phyloP scores from a whole-genome alignment of 306 rosid species.

The Dalbergia cultrata region DNA sequence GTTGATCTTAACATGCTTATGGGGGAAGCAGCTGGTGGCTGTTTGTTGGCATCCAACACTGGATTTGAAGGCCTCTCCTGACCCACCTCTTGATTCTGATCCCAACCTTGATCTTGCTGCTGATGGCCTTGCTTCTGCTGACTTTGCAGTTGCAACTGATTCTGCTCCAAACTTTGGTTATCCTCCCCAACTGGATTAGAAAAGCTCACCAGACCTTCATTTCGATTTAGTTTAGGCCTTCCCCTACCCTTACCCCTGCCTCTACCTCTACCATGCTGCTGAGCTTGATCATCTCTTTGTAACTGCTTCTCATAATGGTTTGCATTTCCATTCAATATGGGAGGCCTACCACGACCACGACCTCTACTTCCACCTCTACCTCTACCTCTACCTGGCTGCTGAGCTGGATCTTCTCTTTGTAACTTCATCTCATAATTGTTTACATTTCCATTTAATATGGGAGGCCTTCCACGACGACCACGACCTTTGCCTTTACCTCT shows the following conservation, averaged over 20 bases:
- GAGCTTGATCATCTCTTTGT: constrained; percentile 19
- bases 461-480: constrained; percentile 36
- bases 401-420: constrained; percentile 22
- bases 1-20: constrained; percentile 12
- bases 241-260: constrained; percentile 7
- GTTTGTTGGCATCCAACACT: constrained; percentile 5
- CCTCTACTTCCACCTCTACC: neutral
- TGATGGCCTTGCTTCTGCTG: constrained; percentile 2
- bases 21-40: neutral
- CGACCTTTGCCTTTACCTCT: neutral
- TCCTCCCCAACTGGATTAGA: constrained; percentile 17
- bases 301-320: neutral
- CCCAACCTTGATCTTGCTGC: neutral
- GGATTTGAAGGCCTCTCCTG: constrained; percentile 29
- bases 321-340: neutral
- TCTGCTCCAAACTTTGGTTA: neutral
- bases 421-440: neutral
- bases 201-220: constrained; percentile 17
- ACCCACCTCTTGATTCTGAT: neutral
- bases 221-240: constrained; percentile 13
- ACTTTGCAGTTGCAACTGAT: neutral
- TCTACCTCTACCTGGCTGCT: neutral
- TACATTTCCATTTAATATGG: neutral
- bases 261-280: neutral
- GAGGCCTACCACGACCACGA: constrained; percentile 34